A percentile compares a stretch with the other conserved stretches of the same genome.
Evolutionary conservation across 2,329 filamentous ascomycete genomes (phyloP).

Genomic region (Scedosporium boydii): DNA sequence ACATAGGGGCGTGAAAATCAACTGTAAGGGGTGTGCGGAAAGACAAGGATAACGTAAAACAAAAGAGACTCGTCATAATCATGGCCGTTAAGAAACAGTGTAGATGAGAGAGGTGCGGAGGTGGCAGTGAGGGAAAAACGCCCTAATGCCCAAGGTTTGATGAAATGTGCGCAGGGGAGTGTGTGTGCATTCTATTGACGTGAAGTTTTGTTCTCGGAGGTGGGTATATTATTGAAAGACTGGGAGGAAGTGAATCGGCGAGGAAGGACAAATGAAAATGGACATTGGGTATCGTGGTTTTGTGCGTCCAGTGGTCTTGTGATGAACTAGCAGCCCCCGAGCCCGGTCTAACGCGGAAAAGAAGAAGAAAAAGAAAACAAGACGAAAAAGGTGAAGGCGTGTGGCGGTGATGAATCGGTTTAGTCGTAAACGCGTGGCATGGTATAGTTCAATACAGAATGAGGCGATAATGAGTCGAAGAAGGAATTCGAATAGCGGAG

Average conservation of each 20-base stretch:
- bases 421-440: background rate
- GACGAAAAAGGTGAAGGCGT: background rate
- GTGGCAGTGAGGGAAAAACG: no score
- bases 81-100: background rate
- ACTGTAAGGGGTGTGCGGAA: background rate
- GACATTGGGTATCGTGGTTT: background rate
- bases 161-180: no score
- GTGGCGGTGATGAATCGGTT: background rate
- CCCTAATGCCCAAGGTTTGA: no score
- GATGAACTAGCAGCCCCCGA: background rate
- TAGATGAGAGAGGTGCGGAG: background rate
- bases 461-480: background rate
- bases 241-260: background rate
- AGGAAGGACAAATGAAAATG: background rate
- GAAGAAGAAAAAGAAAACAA: background rate
- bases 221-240: no score
- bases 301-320: background rate
- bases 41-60: background rate
- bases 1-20: background rate
- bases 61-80: background rate
- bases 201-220: no score
- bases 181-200: no score
- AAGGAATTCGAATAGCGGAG: background rate
- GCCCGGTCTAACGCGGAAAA: background rate
- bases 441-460: background rate